These are phyloP conservation scores for Epichloe hybrida DNA, from an alignment of 2,329 filamentous ascomycete species.

Conservation along the genomic window DNA sequence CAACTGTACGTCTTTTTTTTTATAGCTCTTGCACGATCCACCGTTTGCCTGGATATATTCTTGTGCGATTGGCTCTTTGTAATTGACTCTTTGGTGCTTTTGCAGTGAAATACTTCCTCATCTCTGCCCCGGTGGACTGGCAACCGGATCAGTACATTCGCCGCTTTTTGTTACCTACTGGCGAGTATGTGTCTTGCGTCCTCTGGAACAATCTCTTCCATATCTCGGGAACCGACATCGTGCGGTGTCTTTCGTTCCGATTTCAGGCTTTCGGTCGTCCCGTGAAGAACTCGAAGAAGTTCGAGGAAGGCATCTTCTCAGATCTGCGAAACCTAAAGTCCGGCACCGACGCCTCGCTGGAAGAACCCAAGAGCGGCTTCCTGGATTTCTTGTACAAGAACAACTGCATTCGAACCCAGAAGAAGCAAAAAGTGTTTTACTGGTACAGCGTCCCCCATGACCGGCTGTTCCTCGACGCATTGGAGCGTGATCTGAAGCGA, in stretches of 20 bases:
- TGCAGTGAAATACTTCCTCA: slow-evolving; percentile 97
- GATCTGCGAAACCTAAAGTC: slow-evolving; percentile 97
- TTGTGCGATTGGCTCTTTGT: background rate
- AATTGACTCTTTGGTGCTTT: background rate
- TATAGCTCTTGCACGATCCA: background rate
- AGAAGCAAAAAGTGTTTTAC: slow-evolving; percentile 99
- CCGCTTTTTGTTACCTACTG: slow-evolving; percentile 86
- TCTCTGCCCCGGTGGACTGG: slow-evolving; percentile 97
- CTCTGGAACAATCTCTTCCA: slow-evolving; percentile 99
- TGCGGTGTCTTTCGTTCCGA: slow-evolving; percentile 91
- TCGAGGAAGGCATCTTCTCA: slow-evolving; percentile 98
- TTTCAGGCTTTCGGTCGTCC: slow-evolving; percentile 98
- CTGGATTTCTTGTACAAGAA: slow-evolving; percentile 99
- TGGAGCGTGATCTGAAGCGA: slow-evolving; percentile 94
- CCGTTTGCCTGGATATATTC: background rate
- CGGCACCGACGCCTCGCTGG: slow-evolving; percentile 91
- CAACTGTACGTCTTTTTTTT: slow-evolving; percentile 61
- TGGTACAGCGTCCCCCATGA: slow-evolving; percentile 99
- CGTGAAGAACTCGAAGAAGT: slow-evolving; percentile 99
- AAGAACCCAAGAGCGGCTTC: slow-evolving; percentile 97
- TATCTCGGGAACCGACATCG: slow-evolving; percentile 97
- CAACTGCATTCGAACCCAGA: slow-evolving; percentile 98
- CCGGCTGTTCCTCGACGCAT: slow-evolving; percentile 87
- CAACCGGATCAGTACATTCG: slow-evolving; percentile 92
- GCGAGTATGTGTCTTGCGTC: slow-evolving; percentile 97